These are phyloP conservation scores for Trichophyton schoenleinii DNA, from an alignment of 2,329 filamentous ascomycete genomes.

Conservation along the genomic window DNA sequence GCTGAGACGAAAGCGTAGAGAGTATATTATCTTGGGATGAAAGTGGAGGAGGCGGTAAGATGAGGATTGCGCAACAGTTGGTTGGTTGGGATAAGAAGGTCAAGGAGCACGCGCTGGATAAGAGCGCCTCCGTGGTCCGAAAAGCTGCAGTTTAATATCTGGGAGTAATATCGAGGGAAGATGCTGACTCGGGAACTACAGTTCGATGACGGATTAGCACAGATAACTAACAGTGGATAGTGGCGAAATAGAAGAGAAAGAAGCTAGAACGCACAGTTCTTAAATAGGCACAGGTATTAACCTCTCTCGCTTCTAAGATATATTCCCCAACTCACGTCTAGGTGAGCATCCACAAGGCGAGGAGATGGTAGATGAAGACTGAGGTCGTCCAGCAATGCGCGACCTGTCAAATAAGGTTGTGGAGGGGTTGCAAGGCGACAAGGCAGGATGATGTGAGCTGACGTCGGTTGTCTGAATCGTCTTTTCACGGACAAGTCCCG, in stretches of 20 bases:
- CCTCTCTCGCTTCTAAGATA: background rate
- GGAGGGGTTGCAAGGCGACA: background rate
- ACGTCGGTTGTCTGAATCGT: background rate
- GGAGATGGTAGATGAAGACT: background rate
- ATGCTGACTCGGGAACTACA: background rate
- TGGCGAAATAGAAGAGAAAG: background rate
- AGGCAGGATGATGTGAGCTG: background rate
- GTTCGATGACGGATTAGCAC: background rate
- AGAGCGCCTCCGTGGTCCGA: background rate
- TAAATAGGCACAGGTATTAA: background rate
- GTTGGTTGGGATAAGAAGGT: background rate
- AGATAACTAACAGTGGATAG: background rate
- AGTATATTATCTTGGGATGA: background rate
- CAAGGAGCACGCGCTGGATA: background rate
- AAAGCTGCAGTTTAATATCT: background rate
- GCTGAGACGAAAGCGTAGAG: background rate
- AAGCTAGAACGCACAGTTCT: background rate
- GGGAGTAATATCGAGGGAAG: background rate
- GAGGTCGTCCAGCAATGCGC: background rate
- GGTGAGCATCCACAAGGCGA: background rate
- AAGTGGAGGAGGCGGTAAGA: background rate
- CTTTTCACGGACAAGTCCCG: background rate
- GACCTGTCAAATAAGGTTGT: conserved; percentile 2
- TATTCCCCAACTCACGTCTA: background rate
- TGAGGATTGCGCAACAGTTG: background rate